Conservation (phyloP, 306 rosid species). For the Erythrophleum fordii region DNA sequence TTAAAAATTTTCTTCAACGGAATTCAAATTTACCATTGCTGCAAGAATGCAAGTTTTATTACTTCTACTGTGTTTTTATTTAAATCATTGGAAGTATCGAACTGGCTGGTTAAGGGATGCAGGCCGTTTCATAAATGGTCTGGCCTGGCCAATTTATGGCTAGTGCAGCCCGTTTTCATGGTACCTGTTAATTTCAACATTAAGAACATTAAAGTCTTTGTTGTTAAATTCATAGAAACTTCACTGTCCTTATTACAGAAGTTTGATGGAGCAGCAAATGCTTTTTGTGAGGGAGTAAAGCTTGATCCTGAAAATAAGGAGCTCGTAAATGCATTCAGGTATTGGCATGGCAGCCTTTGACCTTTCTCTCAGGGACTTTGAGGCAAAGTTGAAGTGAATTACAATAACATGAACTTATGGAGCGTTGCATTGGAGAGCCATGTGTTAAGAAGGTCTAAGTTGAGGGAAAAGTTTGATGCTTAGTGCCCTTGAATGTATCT, state of each 20-base stretch:
- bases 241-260: constrained; percentile 61
- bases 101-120: too few relatives aligned
- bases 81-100: too few relatives aligned
- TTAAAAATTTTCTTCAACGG: too few relatives aligned
- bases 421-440: background rate
- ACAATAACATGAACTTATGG: background rate
- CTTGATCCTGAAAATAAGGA: constrained; percentile 85
- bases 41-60: too few relatives aligned
- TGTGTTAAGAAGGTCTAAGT: background rate
- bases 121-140: too few relatives aligned
- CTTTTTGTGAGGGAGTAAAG: constrained; percentile 83
- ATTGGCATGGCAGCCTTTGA: constrained; percentile 3
- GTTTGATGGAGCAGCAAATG: constrained; percentile 95
- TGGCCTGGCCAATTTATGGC: too few relatives aligned
- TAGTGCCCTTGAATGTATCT: background rate
- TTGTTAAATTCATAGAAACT: too few relatives aligned
- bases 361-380: background rate
- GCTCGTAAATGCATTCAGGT: constrained; percentile 93
- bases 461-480: background rate
- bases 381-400: constrained; percentile 12
- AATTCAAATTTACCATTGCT: too few relatives aligned
- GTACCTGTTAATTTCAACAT: too few relatives aligned
- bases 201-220: too few relatives aligned
- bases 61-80: too few relatives aligned
- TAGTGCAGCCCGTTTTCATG: too few relatives aligned